Percentiles rank a stretch among this genome's conserved stretches.
Conservation (phyloP, 805 yeast genomes). For the Starmera caribaea region DNA sequence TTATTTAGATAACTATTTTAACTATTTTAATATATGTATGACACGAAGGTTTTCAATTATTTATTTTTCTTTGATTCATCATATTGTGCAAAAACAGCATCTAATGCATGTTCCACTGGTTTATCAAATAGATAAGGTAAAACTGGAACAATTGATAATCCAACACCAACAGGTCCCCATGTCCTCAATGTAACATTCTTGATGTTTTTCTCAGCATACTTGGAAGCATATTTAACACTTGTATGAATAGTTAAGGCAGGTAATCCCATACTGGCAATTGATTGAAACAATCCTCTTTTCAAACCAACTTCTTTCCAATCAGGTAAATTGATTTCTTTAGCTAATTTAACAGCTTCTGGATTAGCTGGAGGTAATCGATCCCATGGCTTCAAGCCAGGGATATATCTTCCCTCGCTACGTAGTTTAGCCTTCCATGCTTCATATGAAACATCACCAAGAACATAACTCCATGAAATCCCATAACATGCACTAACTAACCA, state of each 20-base stretch:
- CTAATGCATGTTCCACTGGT: slow-evolving; percentile 68
- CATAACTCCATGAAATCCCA: slow-evolving; percentile 67
- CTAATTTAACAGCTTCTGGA: slow-evolving; percentile 23
- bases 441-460: slow-evolving; percentile 64
- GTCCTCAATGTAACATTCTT: slow-evolving; percentile 37
- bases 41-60: slow-evolving; percentile 1
- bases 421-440: slow-evolving; percentile 65
- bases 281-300: slow-evolving; percentile 72
- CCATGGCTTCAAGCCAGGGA: slow-evolving; percentile 63
- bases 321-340: slow-evolving; percentile 33
- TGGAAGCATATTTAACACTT: slow-evolving; percentile 60
- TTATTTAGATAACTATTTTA: background rate
- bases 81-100: slow-evolving; percentile 38
- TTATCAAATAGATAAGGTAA: slow-evolving; percentile 75
- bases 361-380: slow-evolving; percentile 34
- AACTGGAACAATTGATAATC: slow-evolving; percentile 67
- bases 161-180: slow-evolving; percentile 74
- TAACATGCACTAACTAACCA: slow-evolving; percentile 54
- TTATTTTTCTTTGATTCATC: slow-evolving; percentile 7
- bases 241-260: slow-evolving; percentile 83
- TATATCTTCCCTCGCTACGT: slow-evolving; percentile 55
- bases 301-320: slow-evolving; percentile 61
- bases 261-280: slow-evolving; percentile 76
- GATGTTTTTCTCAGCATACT: slow-evolving; percentile 44
- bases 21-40: background rate